Conservation (phyloP, 2,329 filamentous ascomycete genomes). For the Paraconiothyrium brasiliense region DNA sequence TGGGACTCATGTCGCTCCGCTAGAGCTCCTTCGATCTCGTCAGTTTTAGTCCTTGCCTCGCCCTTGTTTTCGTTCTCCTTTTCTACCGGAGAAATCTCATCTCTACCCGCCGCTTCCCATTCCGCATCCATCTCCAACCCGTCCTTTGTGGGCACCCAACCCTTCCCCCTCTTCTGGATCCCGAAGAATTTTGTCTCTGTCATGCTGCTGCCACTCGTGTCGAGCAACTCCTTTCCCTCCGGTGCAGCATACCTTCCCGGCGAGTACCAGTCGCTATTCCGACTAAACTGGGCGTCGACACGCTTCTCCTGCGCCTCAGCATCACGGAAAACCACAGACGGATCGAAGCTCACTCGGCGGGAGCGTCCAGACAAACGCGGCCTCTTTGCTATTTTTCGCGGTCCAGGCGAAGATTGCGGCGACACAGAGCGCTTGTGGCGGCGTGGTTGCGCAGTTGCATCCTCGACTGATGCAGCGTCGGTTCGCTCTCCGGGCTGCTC, state of each 20-base stretch:
- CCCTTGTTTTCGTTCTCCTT: background rate
- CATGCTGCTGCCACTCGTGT: conserved; percentile 37
- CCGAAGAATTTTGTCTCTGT: conserved; percentile 37
- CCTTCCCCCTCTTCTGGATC: conserved; percentile 30
- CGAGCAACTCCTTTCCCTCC: conserved; percentile 35
- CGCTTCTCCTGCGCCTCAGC: conserved; percentile 13
- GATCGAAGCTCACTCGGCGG: conserved; percentile 21
- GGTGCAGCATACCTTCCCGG: conserved; percentile 38
- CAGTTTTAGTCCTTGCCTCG: background rate
- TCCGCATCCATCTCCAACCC: conserved; percentile 25
- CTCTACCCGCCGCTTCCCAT: conserved; percentile 13
- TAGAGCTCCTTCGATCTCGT: background rate
- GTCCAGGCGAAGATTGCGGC: background rate
- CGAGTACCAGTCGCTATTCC: conserved; percentile 31
- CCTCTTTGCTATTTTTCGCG: conserved; percentile 6
- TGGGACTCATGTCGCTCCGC: background rate
- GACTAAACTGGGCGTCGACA: conserved; percentile 16
- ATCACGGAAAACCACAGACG: conserved; percentile 15
- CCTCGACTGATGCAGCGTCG: background rate
- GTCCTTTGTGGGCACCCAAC: conserved; percentile 33
- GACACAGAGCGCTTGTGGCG: conserved; percentile 11
- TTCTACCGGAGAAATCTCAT: conserved; percentile 2
- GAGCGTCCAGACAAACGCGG: background rate
- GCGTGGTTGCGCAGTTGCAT: background rate
- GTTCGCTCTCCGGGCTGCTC: background rate